Evolutionary conservation across 306 rosid genomes (phyloP).

Genomic region (Inga leiocalycina): DNA sequence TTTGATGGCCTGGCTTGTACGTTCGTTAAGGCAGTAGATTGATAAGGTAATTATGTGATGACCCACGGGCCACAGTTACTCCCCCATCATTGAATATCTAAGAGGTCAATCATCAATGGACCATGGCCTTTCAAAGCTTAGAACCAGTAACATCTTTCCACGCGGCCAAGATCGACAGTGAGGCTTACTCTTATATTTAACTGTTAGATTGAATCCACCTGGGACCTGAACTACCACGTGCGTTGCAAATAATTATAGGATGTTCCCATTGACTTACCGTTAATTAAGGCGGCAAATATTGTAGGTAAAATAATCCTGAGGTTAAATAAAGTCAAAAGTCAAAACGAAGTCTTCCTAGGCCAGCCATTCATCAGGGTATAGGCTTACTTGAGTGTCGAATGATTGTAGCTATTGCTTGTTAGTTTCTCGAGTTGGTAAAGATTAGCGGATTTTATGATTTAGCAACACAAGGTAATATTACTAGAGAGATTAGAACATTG

Average conservation of each 20-base stretch:
- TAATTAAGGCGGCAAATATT: not conserved
- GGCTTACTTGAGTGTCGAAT: not conserved
- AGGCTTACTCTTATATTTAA: not conserved
- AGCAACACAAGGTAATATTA: not conserved
- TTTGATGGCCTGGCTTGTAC: not conserved
- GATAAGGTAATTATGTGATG: not conserved
- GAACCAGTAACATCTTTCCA: not conserved
- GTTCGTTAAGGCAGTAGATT: not conserved
- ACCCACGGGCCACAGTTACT: not conserved
- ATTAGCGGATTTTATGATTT: not conserved
- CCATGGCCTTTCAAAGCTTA: conserved; percentile 23
- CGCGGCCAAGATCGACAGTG: not conserved
- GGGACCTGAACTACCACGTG: conserved; percentile 39
- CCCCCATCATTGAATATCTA: not conserved
- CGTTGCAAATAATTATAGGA: conserved; percentile 35
- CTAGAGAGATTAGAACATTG: not conserved
- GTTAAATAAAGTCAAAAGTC: conserved; percentile 41
- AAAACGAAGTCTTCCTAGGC: conserved; percentile 26
- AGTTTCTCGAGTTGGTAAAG: not conserved
- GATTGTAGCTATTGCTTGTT: not conserved
- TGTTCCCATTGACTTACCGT: conserved; percentile 23
- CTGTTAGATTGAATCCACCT: conserved; percentile 32
- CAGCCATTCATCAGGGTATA: not conserved
- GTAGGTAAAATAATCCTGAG: conserved; percentile 8
- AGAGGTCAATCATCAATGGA: conserved; percentile 31